Percentiles rank a stretch among this genome's conserved stretches.
phyloP scores from a whole-genome alignment of 805 yeast genomes.

The Nakazawaea ishiwadae region DNA sequence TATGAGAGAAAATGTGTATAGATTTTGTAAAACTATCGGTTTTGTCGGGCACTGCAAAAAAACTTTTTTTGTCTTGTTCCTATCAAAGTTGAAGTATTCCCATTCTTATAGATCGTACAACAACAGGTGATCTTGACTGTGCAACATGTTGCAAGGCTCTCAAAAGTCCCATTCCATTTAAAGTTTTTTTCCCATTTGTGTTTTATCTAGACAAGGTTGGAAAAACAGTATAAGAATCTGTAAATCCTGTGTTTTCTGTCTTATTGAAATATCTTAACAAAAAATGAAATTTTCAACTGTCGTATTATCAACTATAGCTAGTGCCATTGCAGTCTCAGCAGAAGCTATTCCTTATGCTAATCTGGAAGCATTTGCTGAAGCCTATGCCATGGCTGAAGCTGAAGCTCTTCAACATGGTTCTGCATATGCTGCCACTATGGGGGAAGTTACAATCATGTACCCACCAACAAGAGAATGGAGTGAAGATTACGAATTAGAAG shows the following conservation, averaged over 20 bases:
- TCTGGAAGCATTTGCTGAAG: conserved; percentile 21
- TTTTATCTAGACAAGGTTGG: no score
- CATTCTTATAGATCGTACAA: no score
- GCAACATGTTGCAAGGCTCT: no score
- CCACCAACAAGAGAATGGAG: conserved; percentile 42
- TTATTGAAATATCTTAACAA: no score
- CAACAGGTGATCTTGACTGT: no score
- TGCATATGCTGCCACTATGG: conserved; percentile 31
- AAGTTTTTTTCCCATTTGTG: no score
- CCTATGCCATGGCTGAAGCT: conserved; percentile 21
- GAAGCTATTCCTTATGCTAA: conserved; percentile 17
- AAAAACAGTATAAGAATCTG: no score
- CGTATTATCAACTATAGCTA: conserved; percentile 4
- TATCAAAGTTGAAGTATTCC: no score
- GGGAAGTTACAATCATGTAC: conserved; percentile 35
- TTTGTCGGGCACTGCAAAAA: conserved; percentile 3
- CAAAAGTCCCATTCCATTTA: no score
- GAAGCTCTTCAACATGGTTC: conserved; percentile 32
- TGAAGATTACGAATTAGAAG: conserved; percentile 37
- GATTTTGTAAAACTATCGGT: no score
- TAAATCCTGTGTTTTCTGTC: no score
- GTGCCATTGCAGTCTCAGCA: not conserved
- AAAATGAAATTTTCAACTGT: conserved; percentile 7
- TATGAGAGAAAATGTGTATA: no score
- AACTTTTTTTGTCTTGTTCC: not conserved